A percentile compares a stretch with the other conserved stretches of the same genome.
Evolutionary conservation across 2,329 filamentous ascomycete genomes (phyloP).

Genomic region (Aspergillus sp.): DNA sequence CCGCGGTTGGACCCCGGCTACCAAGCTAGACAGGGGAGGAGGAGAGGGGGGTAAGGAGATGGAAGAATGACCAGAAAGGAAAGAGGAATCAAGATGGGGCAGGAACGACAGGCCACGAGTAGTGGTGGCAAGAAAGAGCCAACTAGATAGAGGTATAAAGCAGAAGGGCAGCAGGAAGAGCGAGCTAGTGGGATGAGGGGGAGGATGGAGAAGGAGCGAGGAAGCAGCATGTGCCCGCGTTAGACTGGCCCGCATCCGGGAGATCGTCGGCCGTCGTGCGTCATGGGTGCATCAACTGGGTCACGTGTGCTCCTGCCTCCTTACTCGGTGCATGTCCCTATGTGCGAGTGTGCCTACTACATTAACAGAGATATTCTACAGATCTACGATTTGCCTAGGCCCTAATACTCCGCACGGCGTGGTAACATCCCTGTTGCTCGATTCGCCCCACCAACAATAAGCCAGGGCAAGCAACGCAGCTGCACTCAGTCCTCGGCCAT

Average conservation of each 20-base stretch:
- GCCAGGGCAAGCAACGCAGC: conserved; percentile 64
- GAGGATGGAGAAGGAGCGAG: conserved; percentile 16
- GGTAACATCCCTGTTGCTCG: conserved; percentile 74
- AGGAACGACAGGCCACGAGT: not conserved
- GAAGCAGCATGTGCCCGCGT: conserved; percentile 11
- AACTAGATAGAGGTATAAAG: not conserved
- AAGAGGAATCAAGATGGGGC: not conserved
- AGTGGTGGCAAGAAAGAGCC: not conserved
- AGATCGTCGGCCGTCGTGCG: conserved; percentile 36
- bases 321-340: conserved; percentile 22
- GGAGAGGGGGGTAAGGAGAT: not conserved
- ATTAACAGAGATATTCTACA: not conserved
- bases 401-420: conserved; percentile 17
- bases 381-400: not conserved
- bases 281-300: conserved; percentile 31
- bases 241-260: conserved; percentile 24
- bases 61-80: not conserved
- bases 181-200: conserved; percentile 13
- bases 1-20: not conserved
- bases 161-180: not conserved
- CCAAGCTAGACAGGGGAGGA: not conserved
- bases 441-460: too few relatives aligned
- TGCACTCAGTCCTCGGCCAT: conserved; percentile 68
- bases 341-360: not conserved
- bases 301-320: conserved; percentile 41